These are phyloP conservation scores for Erodium moschatum DNA, from an alignment of 441 rosid genomes.

Conservation along the genomic window DNA sequence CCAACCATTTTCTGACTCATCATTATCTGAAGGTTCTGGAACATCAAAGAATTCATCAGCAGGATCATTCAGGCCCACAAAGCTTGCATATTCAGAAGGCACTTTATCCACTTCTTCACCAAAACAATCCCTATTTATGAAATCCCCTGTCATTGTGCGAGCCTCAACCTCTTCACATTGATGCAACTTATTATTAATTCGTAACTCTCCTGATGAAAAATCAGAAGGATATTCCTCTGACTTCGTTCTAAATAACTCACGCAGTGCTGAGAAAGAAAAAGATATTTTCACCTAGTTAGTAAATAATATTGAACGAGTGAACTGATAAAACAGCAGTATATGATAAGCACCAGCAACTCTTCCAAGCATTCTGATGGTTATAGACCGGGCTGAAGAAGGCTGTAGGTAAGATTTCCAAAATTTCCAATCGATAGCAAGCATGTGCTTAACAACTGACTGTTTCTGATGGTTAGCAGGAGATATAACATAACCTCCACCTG, in stretches of 20 bases:
- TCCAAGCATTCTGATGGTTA: constrained; percentile 78
- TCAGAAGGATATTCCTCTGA: constrained; percentile 48
- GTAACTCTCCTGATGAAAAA: constrained; percentile 65
- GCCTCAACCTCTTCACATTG: constrained; percentile 38
- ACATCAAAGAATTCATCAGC: constrained; percentile 90
- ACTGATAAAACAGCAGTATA: constrained; percentile 13
- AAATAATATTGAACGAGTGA: constrained; percentile 7
- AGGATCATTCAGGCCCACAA: constrained; percentile 67
- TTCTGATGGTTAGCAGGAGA: constrained; percentile 63
- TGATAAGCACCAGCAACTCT: constrained; percentile 70
- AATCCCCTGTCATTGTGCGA: constrained; percentile 31
- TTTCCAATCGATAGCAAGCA: constrained; percentile 98
- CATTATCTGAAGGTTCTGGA: constrained; percentile 68
- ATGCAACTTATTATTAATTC: constrained; percentile 35
- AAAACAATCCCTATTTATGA: constrained; percentile 31
- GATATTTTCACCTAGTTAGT: not conserved
- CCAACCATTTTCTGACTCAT: constrained; percentile 55
- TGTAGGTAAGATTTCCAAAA: constrained; percentile 69
- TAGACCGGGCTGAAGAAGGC: constrained; percentile 63
- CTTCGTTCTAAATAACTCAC: constrained; percentile 72
- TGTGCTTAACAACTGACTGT: constrained; percentile 79
- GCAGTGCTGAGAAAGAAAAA: constrained; percentile 47
- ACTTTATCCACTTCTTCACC: constrained; percentile 53
- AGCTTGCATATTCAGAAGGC: constrained; percentile 74
- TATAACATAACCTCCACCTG: constrained; percentile 93